A percentile compares a stretch with the other conserved stretches of the same genome.
phyloP scores from a whole-genome alignment of 192 early-diverging fungal genomes.

The Dispira parvispora region DNA sequence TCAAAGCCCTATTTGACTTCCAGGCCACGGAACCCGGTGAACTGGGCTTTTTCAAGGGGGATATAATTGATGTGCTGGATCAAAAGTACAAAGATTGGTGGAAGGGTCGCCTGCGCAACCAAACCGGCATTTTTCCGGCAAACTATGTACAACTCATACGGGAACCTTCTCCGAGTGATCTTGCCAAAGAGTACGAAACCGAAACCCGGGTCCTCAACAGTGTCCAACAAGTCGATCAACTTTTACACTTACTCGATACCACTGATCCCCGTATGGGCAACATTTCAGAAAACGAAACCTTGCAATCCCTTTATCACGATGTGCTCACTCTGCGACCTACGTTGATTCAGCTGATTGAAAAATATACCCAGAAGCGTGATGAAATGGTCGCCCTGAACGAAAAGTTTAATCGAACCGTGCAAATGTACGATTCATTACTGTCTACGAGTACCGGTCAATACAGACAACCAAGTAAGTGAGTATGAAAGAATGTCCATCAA shows the following conservation, averaged over 20 bases:
- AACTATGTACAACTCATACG: conserved; percentile 81
- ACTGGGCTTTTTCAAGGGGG: conserved; percentile 72
- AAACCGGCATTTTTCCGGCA: conserved; percentile 88
- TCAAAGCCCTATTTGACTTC: conserved; percentile 90
- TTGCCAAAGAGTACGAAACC: conserved; percentile 34
- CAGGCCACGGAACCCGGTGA: conserved; percentile 77
- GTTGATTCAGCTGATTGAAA: conserved; percentile 71
- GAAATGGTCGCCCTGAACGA: conserved; percentile 55
- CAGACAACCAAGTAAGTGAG: no score
- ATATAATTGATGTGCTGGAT: conserved; percentile 80
- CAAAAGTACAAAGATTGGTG: conserved; percentile 98
- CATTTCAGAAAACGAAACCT: conserved; percentile 71
- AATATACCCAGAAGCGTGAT: conserved; percentile 70
- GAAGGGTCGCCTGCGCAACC: conserved; percentile 79
- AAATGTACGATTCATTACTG: conserved; percentile 42
- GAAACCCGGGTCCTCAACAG: conserved; percentile 55
- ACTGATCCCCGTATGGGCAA: conserved; percentile 70
- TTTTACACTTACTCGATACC: conserved; percentile 52
- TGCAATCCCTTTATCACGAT: conserved; percentile 66
- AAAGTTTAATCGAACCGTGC: conserved; percentile 47
- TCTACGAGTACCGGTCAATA: not conserved
- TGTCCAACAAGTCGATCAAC: conserved; percentile 51
- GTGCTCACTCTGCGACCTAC: conserved; percentile 72
- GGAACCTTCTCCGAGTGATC: conserved; percentile 36
- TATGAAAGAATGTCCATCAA: no score